Conservation (phyloP, 805 yeast genomes). For the Kodamaea leandrae region DNA sequence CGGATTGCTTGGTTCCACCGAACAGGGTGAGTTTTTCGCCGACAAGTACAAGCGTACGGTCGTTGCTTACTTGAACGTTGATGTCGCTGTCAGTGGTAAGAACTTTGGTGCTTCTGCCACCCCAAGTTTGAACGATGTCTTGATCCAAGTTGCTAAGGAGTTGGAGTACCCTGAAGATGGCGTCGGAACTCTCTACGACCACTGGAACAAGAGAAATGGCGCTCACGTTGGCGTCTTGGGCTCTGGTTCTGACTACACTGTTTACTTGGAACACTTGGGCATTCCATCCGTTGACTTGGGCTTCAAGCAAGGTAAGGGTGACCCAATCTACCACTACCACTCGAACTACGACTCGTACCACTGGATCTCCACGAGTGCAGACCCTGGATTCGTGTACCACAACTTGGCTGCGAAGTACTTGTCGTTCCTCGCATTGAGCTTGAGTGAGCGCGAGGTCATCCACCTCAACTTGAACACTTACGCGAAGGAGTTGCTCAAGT, state of each 20-base stretch:
- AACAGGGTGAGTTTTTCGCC: constrained; percentile 50
- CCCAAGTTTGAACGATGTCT: constrained; percentile 51
- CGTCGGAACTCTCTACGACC: constrained; percentile 45
- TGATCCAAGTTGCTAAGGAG: constrained; percentile 44
- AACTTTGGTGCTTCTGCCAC: constrained; percentile 48
- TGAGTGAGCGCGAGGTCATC: constrained; percentile 59
- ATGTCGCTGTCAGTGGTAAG: constrained; percentile 52
- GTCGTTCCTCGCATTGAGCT: constrained; percentile 52
- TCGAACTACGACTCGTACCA: constrained; percentile 57
- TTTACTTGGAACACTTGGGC: constrained; percentile 65
- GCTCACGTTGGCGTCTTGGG: constrained; percentile 43
- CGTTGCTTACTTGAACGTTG: constrained; percentile 52
- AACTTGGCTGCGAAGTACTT: constrained; percentile 56
- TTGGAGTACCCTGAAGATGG: constrained; percentile 43
- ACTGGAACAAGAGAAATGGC: constrained; percentile 37
- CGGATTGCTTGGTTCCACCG: constrained; percentile 56
- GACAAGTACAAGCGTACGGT: constrained; percentile 39
- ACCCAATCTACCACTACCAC: constrained; percentile 56
- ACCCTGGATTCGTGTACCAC: constrained; percentile 53
- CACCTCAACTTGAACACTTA: constrained; percentile 48
- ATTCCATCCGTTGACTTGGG: constrained; percentile 59
- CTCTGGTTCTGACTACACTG: constrained; percentile 53
- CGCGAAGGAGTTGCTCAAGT: constrained; percentile 38
- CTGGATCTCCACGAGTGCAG: constrained; percentile 54
- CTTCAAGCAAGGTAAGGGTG: constrained; percentile 33